Conservation (phyloP, 768 basidiomycete species). For the Serendipita indica region DNA sequence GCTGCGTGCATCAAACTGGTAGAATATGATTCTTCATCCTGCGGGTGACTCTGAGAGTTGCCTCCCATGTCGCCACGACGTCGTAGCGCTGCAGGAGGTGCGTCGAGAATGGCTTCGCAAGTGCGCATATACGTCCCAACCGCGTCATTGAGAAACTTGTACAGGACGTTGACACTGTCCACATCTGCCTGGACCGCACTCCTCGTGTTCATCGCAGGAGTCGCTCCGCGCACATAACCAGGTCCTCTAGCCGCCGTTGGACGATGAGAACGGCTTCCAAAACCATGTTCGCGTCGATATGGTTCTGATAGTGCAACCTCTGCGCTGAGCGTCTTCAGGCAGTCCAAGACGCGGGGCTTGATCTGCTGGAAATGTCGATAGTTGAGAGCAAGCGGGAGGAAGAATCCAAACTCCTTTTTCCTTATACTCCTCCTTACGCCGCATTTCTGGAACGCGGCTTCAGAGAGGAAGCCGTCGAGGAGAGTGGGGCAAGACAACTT, state of each 20-base stretch:
- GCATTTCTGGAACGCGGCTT: slow-evolving; percentile 5
- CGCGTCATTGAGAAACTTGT: slow-evolving; percentile 1
- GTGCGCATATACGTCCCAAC: neutral
- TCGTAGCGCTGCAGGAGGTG: neutral
- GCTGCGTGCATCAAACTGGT: neutral
- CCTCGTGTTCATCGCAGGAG: neutral
- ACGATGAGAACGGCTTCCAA: neutral
- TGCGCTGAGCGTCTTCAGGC: slow-evolving; percentile 4
- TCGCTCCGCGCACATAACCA: neutral
- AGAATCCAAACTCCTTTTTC: neutral
- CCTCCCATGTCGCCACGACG: neutral
- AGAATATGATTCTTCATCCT: neutral
- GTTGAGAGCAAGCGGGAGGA: neutral
- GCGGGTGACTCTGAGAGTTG: neutral
- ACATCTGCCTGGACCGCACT: neutral
- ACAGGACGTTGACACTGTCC: neutral
- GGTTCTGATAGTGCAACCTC: neutral
- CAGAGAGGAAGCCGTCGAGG: neutral
- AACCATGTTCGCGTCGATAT: neutral
- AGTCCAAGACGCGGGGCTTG: neutral
- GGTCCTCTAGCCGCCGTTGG: neutral
- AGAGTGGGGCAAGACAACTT: neutral
- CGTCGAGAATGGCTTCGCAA: neutral
- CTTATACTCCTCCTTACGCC: neutral
- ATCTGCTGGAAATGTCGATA: slow-evolving; percentile 3